phyloP scores from a whole-genome alignment of 2,329 filamentous ascomycete species.

The Alternaria sp. region DNA sequence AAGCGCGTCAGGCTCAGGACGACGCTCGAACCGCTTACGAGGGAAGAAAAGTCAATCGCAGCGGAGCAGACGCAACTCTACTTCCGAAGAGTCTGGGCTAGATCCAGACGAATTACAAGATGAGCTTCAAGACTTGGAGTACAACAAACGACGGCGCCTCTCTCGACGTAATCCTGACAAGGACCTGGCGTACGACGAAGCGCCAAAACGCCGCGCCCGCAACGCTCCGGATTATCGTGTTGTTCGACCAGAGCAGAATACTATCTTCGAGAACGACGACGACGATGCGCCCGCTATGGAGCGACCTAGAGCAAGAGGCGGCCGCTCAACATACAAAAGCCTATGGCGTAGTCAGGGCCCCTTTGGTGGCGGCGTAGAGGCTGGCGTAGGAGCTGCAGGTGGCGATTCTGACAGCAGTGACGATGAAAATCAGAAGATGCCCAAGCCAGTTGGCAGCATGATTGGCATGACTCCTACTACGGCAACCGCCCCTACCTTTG shows the following conservation, averaged over 20 bases:
- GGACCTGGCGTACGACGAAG: constrained; percentile 63
- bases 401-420: constrained; percentile 97
- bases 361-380: constrained; percentile 85
- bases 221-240: constrained; percentile 85
- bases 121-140: constrained; percentile 65
- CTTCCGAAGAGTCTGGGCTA: constrained; percentile 58
- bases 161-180: constrained; percentile 48
- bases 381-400: constrained; percentile 77
- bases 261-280: constrained; percentile 79
- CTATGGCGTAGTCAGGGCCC: constrained; percentile 91
- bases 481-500: constrained; percentile 59
- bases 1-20: constrained; percentile 53
- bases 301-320: constrained; percentile 69
- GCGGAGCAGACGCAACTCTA: constrained; percentile 58
- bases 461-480: constrained; percentile 70
- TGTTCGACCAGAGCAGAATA: constrained; percentile 74
- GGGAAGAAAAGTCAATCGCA: constrained; percentile 56
- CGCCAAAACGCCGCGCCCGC: constrained; percentile 69
- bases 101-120: constrained; percentile 44
- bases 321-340: constrained; percentile 69
- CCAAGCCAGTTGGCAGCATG: constrained; percentile 64
- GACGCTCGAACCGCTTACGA: constrained; percentile 62
- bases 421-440: constrained; percentile 78
- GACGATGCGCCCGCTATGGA: constrained; percentile 73
- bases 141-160: constrained; percentile 56